Evolutionary conservation across 2,329 filamentous ascomycete genomes (phyloP).

Genomic region (Xylaria sp.): DNA sequence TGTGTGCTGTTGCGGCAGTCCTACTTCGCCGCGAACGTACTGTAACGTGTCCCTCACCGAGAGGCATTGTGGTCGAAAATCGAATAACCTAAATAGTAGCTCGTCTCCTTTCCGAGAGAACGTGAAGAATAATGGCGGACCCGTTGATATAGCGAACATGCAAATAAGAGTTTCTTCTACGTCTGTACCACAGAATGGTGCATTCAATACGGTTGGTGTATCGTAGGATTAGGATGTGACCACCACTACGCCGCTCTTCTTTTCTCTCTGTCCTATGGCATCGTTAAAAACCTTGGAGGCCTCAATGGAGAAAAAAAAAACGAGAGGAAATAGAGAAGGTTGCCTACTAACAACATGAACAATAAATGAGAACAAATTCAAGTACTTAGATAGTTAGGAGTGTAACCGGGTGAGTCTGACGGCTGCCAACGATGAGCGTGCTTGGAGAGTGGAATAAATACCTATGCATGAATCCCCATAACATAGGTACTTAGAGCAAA

Average conservation of each 20-base stretch:
- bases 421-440: conserved; percentile 18
- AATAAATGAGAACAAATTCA: neutral
- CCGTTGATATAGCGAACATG: too few relatives aligned
- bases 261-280: neutral
- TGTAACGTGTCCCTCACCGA: too few relatives aligned
- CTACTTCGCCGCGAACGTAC: too few relatives aligned
- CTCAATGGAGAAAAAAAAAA: neutral
- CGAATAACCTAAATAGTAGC: too few relatives aligned
- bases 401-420: neutral
- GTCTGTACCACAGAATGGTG: too few relatives aligned
- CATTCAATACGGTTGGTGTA: neutral
- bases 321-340: neutral
- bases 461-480: too few relatives aligned
- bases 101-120: too few relatives aligned
- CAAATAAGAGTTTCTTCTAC: too few relatives aligned
- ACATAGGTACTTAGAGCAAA: neutral
- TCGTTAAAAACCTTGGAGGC: neutral
- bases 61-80: too few relatives aligned
- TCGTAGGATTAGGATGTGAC: conserved; percentile 33
- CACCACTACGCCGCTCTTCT: conserved; percentile 3
- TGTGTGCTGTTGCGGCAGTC: too few relatives aligned
- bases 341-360: neutral
- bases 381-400: neutral
- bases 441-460: neutral
- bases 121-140: too few relatives aligned